phyloP scores from a whole-genome alignment of 2,329 filamentous ascomycete species.

The Zymoseptoria brevis region DNA sequence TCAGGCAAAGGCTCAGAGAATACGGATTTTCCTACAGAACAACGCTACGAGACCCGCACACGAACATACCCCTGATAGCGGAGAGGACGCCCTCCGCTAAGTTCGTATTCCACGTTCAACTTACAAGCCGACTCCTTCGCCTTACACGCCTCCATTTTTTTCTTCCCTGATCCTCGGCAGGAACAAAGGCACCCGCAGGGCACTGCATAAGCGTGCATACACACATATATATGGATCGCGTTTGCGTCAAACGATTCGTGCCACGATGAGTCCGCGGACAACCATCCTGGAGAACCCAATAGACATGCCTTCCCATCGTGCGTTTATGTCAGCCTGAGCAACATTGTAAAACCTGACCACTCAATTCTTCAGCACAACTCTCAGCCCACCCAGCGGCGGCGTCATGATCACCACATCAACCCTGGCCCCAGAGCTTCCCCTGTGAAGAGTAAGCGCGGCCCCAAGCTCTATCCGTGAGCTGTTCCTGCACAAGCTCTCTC shows the following conservation, averaged over 20 bases:
- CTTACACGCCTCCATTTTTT: neutral
- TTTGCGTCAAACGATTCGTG: neutral
- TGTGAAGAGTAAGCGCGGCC: neutral
- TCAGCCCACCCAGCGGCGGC: neutral
- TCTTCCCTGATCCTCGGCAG: neutral
- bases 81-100: neutral
- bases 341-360: neutral
- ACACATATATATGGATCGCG: neutral
- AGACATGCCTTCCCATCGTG: neutral
- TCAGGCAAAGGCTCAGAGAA: neutral
- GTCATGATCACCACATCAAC: neutral
- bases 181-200: neutral
- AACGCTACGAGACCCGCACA: neutral
- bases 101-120: neutral
- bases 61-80: neutral
- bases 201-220: neutral
- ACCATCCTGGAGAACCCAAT: neutral
- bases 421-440: neutral
- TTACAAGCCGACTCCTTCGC: neutral
- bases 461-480: neutral
- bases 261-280: neutral
- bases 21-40: neutral
- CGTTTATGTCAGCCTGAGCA: neutral
- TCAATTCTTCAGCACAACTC: neutral
- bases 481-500: neutral